Evolutionary conservation across 257 asterid species (phyloP).

Genomic region (Petunia axillaris): DNA sequence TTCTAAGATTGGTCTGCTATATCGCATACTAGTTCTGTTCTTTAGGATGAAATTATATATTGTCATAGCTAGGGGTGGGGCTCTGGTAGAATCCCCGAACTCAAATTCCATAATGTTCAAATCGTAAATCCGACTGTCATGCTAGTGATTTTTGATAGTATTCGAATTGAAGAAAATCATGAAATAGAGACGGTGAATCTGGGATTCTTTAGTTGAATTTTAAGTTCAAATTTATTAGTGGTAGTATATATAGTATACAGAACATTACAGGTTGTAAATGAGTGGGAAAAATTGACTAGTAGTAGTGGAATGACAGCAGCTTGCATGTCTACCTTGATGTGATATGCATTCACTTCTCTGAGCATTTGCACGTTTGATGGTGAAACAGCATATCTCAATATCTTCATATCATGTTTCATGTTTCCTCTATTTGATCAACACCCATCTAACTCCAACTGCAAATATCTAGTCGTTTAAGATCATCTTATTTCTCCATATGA

Average conservation of each 20-base stretch:
- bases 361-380: slow-evolving; percentile 22
- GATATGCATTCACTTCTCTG: slow-evolving; percentile 18
- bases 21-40: background rate
- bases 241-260: background rate
- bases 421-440: background rate
- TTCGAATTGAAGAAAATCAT: background rate
- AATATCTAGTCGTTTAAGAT: background rate
- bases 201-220: background rate
- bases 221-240: background rate
- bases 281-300: slow-evolving; percentile 10
- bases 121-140: background rate
- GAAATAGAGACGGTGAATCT: background rate
- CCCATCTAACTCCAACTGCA: slow-evolving; percentile 21
- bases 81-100: too few species aligned
- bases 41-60: background rate
- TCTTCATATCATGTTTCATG: background rate
- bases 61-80: too few species aligned
- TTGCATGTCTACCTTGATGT: slow-evolving; percentile 24
- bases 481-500: background rate
- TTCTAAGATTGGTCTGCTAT: background rate
- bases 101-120: too few species aligned
- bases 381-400: background rate
- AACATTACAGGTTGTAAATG: slow-evolving; percentile 24
- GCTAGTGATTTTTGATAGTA: background rate
- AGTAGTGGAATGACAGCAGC: slow-evolving; percentile 6